A percentile compares a stretch with the other conserved stretches of the same genome.
These are phyloP conservation scores for Ustilago cynodontis DNA, from an alignment of 1,284 basidiomycete genomes.

Conservation along the genomic window DNA sequence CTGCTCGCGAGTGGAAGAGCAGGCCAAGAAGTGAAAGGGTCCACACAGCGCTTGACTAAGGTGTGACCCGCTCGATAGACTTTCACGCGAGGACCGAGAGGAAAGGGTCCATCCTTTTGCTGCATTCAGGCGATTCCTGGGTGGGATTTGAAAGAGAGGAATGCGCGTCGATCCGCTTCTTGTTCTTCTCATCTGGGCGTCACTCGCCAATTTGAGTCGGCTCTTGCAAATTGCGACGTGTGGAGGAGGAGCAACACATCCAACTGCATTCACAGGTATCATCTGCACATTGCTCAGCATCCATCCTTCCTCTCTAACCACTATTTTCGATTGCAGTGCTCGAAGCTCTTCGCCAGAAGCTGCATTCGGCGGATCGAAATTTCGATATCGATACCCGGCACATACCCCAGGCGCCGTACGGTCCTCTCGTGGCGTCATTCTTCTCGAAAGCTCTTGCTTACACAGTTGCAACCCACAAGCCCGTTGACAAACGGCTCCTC, in stretches of 20 bases:
- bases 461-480: not conserved
- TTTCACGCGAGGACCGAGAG: slow-evolving; percentile 1
- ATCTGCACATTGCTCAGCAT: not conserved
- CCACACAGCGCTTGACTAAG: not conserved
- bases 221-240: not conserved
- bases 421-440: not conserved
- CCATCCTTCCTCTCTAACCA: not conserved
- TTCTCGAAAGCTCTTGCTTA: not conserved
- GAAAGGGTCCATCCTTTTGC: not conserved
- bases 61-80: not conserved
- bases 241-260: no score
- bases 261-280: no score
- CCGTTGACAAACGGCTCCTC: not conserved
- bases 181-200: not conserved
- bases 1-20: not conserved
- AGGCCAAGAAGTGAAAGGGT: not conserved
- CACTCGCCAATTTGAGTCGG: not conserved
- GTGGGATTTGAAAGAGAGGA: not conserved
- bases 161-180: slow-evolving; percentile 10
- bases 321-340: not conserved
- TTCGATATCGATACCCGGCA: not conserved
- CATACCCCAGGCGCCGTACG: not conserved
- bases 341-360: not conserved
- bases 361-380: not conserved
- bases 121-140: not conserved